Percentiles rank a stretch among this genome's conserved stretches.
phyloP scores from a whole-genome alignment of 192 early-diverging fungal species.

The Umbelopsis ramanniana region DNA sequence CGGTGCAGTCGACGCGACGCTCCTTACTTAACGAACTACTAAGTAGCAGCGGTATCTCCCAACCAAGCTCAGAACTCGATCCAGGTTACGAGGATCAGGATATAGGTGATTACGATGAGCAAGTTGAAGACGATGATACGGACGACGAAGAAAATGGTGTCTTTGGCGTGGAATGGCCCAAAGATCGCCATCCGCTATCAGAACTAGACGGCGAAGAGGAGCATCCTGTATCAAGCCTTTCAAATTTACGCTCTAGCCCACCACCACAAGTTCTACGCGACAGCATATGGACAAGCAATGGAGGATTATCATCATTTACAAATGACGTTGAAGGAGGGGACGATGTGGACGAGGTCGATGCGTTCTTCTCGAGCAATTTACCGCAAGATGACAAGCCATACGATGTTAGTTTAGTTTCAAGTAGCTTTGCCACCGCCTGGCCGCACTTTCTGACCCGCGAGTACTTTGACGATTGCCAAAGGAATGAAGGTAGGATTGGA shows the following conservation, averaged over 20 bases:
- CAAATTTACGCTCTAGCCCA: background rate
- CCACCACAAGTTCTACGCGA: background rate
- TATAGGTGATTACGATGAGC: conserved; percentile 23
- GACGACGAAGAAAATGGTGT: conserved; percentile 23
- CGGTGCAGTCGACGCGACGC: conserved; percentile 15
- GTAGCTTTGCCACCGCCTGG: conserved; percentile 15
- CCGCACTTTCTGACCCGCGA: conserved; percentile 37
- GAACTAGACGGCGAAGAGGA: background rate
- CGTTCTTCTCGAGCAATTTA: conserved; percentile 25
- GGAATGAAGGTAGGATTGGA: conserved; percentile 7
- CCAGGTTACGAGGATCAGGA: background rate
- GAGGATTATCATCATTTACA: background rate
- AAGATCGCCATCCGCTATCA: background rate
- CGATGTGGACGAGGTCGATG: conserved; percentile 32
- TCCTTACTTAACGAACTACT: conserved; percentile 25
- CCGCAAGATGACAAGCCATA: background rate
- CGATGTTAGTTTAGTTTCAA: conserved; percentile 3
- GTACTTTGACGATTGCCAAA: conserved; percentile 32
- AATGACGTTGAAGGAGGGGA: background rate
- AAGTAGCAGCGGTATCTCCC: conserved; percentile 13
- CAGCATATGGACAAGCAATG: conserved; percentile 17
- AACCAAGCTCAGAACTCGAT: background rate
- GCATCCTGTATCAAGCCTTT: background rate
- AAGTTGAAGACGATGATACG: background rate
- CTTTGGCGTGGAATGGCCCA: conserved; percentile 18